phyloP scores from a whole-genome alignment of 2,329 filamentous ascomycete genomes.

The Rasamsonia emersonii region DNA sequence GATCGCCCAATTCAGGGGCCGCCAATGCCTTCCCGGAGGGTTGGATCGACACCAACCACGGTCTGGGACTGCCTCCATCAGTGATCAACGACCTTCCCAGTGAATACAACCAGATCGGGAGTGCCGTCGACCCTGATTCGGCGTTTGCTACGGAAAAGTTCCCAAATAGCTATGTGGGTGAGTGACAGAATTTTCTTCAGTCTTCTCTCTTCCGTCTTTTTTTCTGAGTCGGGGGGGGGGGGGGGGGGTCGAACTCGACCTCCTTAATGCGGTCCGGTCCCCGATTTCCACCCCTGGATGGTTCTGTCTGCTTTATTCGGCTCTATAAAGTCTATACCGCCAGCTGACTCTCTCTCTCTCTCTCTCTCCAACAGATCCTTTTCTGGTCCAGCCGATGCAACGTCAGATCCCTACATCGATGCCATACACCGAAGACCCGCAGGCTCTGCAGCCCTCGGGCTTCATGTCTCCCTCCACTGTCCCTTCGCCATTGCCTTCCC shows the following conservation, averaged over 20 bases:
- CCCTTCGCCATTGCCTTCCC: slow-evolving; percentile 24
- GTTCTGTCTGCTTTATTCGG: no score
- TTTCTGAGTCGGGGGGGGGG: slow-evolving; percentile 15
- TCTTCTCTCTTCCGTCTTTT: slow-evolving; percentile 22
- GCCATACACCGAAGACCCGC: slow-evolving; percentile 27
- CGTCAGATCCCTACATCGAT: slow-evolving; percentile 22
- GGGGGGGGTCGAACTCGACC: neutral
- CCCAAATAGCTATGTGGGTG: slow-evolving; percentile 27
- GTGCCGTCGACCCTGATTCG: slow-evolving; percentile 34
- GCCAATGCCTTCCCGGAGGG: slow-evolving; percentile 51
- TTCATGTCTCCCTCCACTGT: slow-evolving; percentile 28
- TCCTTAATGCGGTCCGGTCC: neutral
- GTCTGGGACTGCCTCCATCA: slow-evolving; percentile 55
- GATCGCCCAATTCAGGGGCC: slow-evolving; percentile 57
- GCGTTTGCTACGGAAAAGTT: slow-evolving; percentile 36
- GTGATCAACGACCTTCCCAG: slow-evolving; percentile 53
- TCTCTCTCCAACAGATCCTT: slow-evolving; percentile 41
- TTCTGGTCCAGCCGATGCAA: slow-evolving; percentile 46
- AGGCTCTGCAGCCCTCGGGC: slow-evolving; percentile 18
- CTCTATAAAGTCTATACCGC: no score
- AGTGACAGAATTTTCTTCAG: slow-evolving; percentile 21
- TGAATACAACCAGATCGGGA: slow-evolving; percentile 43
- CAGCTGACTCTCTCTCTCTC: slow-evolving; percentile 1
- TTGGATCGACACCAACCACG: slow-evolving; percentile 46
- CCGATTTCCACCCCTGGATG: no score